Percentiles rank a stretch among this genome's conserved stretches.
These are phyloP conservation scores for Backusella sp. DNA, from an alignment of 192 early-diverging fungal species.

Conservation along the genomic window DNA sequence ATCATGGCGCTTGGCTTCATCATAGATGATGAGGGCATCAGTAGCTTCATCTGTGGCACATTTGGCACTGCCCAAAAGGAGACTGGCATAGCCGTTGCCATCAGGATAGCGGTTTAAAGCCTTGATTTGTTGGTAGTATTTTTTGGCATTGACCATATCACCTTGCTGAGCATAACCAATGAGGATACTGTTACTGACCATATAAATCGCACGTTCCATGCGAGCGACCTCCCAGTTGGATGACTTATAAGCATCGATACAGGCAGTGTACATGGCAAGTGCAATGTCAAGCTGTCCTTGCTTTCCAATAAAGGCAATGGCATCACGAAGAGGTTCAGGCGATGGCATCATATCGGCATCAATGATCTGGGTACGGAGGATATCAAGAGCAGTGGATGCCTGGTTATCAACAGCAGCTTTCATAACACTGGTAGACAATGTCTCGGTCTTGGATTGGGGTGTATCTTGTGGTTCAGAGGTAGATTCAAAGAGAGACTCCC, in stretches of 20 bases:
- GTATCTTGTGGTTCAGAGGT: neutral
- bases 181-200: constrained; percentile 42
- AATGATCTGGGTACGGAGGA: constrained; percentile 16
- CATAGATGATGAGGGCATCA: constrained; percentile 52
- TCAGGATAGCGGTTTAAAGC: constrained; percentile 42
- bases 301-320: constrained; percentile 31
- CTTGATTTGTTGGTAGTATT: constrained; percentile 50
- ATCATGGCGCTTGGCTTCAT: constrained; percentile 52
- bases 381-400: neutral
- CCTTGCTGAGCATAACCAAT: constrained; percentile 48
- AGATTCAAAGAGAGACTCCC: neutral
- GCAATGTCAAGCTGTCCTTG: constrained; percentile 20
- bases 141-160: constrained; percentile 48
- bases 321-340: constrained; percentile 34
- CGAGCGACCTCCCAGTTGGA: neutral
- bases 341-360: constrained; percentile 7
- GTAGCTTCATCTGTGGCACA: constrained; percentile 49
- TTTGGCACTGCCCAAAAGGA: constrained; percentile 47
- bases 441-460: neutral
- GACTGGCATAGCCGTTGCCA: constrained; percentile 51
- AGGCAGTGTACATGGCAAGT: constrained; percentile 14
- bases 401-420: constrained; percentile 26
- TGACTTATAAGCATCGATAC: neutral
- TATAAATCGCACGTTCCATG: constrained; percentile 38
- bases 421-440: constrained; percentile 17